phyloP scores from a whole-genome alignment of 371 early-diverging fungal genomes.

The Rhizopus sp. region DNA sequence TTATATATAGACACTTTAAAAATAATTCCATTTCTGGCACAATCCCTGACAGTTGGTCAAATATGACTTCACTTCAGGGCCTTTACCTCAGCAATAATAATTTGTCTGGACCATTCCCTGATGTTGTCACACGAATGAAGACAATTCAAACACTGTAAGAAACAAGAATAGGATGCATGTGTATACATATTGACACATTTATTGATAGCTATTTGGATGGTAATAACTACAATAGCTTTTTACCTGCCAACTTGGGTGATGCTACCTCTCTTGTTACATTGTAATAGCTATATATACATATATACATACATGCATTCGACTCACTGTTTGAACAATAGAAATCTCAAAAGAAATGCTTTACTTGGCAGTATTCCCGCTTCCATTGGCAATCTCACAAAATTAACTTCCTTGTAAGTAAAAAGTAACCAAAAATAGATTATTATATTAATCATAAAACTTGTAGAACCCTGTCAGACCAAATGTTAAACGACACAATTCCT shows the following conservation, averaged over 20 bases:
- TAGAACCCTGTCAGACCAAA: slow-evolving; percentile 36
- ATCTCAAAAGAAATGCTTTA: slow-evolving; percentile 39
- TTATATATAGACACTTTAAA: slow-evolving; percentile 37
- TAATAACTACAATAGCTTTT: slow-evolving; percentile 34
- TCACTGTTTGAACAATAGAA: slow-evolving; percentile 20
- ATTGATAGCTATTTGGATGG: slow-evolving; percentile 30
- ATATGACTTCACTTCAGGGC: slow-evolving; percentile 14
- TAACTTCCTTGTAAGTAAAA: slow-evolving; percentile 37
- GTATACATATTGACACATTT: neutral
- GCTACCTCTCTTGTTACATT: slow-evolving; percentile 23
- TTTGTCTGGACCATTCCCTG: slow-evolving; percentile 38
- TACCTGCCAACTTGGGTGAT: slow-evolving; percentile 31
- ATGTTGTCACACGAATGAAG: slow-evolving; percentile 18
- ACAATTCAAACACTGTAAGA: slow-evolving; percentile 30
- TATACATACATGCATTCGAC: neutral
- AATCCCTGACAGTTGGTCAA: slow-evolving; percentile 40
- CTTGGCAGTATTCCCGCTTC: slow-evolving; percentile 36
- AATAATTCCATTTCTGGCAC: slow-evolving; percentile 47
- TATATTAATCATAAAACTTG: neutral
- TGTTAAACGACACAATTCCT: slow-evolving; percentile 45
- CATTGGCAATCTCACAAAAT: slow-evolving; percentile 35
- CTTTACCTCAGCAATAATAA: slow-evolving; percentile 46
- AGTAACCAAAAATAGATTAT: neutral
- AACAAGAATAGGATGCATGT: neutral
- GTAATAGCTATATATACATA: slow-evolving; percentile 17